Conservation (phyloP, 2,329 filamentous ascomycete genomes). For the Fusarium sublunatum region DNA sequence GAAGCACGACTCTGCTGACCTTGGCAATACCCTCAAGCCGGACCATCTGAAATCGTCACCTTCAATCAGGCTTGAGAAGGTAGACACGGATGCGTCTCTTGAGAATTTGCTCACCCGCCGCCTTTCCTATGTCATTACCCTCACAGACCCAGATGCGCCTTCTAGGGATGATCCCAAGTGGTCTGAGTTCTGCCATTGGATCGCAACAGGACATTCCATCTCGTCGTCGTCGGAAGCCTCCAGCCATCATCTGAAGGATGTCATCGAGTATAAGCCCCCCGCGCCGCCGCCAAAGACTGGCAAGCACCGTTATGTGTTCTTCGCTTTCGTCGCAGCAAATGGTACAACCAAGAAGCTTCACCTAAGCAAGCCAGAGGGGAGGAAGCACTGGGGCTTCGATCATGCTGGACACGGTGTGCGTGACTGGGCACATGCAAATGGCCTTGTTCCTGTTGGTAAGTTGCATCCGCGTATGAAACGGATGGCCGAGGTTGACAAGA, state of each 20-base stretch:
- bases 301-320: conserved; percentile 41
- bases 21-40: conserved; percentile 34
- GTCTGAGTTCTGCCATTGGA: conserved; percentile 43
- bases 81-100: not conserved
- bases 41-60: conserved; percentile 10
- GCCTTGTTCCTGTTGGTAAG: conserved; percentile 40
- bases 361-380: conserved; percentile 22
- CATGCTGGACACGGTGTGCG: conserved; percentile 30
- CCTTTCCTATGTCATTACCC: conserved; percentile 18
- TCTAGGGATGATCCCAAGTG: conserved; percentile 38
- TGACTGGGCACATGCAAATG: conserved; percentile 36
- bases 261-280: conserved; percentile 36
- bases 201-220: conserved; percentile 8
- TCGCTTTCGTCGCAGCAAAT: conserved; percentile 34
- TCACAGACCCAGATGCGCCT: conserved; percentile 41
- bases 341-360: conserved; percentile 32
- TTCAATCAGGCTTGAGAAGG: not conserved
- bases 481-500: not conserved
- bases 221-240: not conserved
- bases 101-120: not conserved
- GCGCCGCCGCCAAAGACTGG: conserved; percentile 36
- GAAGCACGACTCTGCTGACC: conserved; percentile 23
- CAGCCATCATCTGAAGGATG: conserved; percentile 6
- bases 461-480: not conserved
- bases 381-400: conserved; percentile 37